These are phyloP conservation scores for Aspergillus versicolor DNA, from an alignment of 2,329 filamentous ascomycete species.

Conservation along the genomic window DNA sequence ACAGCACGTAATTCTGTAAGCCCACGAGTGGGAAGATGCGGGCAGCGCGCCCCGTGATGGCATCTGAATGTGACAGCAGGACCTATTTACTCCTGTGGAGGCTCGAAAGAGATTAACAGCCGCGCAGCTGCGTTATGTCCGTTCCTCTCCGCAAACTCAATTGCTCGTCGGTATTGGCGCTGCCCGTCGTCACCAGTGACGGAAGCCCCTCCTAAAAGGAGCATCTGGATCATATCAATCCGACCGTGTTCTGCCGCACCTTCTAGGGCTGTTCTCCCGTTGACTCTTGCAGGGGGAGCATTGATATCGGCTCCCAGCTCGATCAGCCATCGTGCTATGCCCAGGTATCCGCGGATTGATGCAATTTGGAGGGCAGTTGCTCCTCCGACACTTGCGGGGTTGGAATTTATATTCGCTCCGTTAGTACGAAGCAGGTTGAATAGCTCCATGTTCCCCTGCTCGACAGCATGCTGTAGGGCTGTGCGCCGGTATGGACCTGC, in stretches of 20 bases:
- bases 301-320: slow-evolving; percentile 23
- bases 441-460: slow-evolving; percentile 17
- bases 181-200: slow-evolving; percentile 11
- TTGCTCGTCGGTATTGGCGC: slow-evolving; percentile 13
- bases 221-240: slow-evolving; percentile 29
- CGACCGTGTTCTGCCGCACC: slow-evolving; percentile 29
- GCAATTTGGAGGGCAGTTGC: slow-evolving; percentile 30
- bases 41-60: too few species aligned
- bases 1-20: too few species aligned
- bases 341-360: slow-evolving; percentile 24
- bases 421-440: slow-evolving; percentile 17
- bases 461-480: slow-evolving; percentile 19
- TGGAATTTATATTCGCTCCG: slow-evolving; percentile 7
- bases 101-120: slow-evolving; percentile 9
- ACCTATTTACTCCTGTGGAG: not conserved
- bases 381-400: slow-evolving; percentile 8
- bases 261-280: slow-evolving; percentile 28
- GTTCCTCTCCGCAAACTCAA: slow-evolving; percentile 16
- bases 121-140: slow-evolving; percentile 17
- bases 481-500: not conserved
- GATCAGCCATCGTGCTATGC: slow-evolving; percentile 21
- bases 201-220: slow-evolving; percentile 24
- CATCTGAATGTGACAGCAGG: too few species aligned
- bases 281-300: slow-evolving; percentile 11
- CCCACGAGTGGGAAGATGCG: too few species aligned